Evolutionary conservation across 805 yeast species (phyloP).

Genomic region (Teunomyces funiuensis): DNA sequence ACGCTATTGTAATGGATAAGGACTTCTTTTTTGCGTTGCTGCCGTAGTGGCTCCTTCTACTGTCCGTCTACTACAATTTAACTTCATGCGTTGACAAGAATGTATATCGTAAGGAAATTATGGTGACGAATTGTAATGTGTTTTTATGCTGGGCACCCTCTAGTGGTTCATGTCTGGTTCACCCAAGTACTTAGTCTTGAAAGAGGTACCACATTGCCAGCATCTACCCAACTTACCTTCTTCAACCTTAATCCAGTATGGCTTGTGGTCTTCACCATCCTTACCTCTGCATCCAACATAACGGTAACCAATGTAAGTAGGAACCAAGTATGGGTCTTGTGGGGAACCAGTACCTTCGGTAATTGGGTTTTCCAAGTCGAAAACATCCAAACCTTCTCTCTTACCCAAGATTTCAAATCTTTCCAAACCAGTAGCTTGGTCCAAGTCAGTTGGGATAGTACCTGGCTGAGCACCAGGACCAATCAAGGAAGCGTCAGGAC

Average conservation of each 20-base stretch:
- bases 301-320: conserved; percentile 89
- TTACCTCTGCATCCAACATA: conserved; percentile 97
- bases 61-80: conserved; percentile 1
- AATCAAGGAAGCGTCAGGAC: conserved; percentile 67
- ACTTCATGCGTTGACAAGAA: conserved; percentile 2
- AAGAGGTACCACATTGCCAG: conserved; percentile 98
- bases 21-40: neutral
- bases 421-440: conserved; percentile 98
- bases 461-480: conserved; percentile 91
- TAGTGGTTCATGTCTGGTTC: conserved; percentile 66
- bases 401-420: conserved; percentile 94
- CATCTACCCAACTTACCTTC: conserved; percentile 85
- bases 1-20: no score
- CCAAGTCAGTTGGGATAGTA: conserved; percentile 86
- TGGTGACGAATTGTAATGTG: conserved; percentile 5
- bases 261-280: conserved; percentile 81
- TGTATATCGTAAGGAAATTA: conserved; percentile 3
- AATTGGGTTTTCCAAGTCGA: conserved; percentile 86
- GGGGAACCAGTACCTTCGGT: conserved; percentile 88
- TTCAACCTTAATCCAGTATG: conserved; percentile 91
- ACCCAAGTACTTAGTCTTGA: conserved; percentile 85
- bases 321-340: conserved; percentile 83
- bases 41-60: neutral
- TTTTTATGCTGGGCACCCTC: conserved; percentile 11
- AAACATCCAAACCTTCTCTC: conserved; percentile 91